Evolutionary conservation across 1,284 basidiomycete genomes (phyloP).

Genomic region (Irpex sp.): DNA sequence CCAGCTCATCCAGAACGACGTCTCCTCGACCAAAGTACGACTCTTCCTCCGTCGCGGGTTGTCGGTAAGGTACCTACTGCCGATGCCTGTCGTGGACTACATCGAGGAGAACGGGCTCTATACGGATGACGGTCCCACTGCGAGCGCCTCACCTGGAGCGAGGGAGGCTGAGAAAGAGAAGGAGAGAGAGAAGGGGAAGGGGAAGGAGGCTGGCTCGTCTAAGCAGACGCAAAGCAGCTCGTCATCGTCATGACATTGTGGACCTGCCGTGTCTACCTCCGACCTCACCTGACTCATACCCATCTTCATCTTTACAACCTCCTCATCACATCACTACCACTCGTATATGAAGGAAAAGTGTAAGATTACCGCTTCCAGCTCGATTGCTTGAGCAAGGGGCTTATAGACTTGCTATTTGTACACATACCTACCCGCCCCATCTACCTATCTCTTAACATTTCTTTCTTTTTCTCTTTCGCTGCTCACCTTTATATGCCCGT

Average conservation of each 20-base stretch:
- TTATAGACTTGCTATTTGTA: too few species aligned
- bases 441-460: too few species aligned
- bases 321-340: not conserved
- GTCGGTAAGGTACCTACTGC: constrained; percentile 91
- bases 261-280: too few species aligned
- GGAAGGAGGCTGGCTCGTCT: not conserved
- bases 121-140: constrained; percentile 50
- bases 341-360: too few species aligned
- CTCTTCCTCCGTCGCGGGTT: constrained; percentile 91
- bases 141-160: constrained; percentile 20
- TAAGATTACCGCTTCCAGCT: too few species aligned
- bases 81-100: constrained; percentile 91
- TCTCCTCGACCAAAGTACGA: constrained; percentile 91
- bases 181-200: constrained; percentile 36
- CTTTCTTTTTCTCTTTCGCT: too few species aligned
- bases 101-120: constrained; percentile 83
- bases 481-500: too few species aligned
- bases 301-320: not conserved
- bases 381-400: too few species aligned
- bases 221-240: not conserved
- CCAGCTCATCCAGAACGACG: constrained; percentile 98
- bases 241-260: not conserved
- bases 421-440: too few species aligned
- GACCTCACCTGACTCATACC: not conserved
- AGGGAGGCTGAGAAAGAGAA: constrained; percentile 35